Evolutionary conservation across 257 asterid species (phyloP).

Genomic region (Solanum lignicaule): DNA sequence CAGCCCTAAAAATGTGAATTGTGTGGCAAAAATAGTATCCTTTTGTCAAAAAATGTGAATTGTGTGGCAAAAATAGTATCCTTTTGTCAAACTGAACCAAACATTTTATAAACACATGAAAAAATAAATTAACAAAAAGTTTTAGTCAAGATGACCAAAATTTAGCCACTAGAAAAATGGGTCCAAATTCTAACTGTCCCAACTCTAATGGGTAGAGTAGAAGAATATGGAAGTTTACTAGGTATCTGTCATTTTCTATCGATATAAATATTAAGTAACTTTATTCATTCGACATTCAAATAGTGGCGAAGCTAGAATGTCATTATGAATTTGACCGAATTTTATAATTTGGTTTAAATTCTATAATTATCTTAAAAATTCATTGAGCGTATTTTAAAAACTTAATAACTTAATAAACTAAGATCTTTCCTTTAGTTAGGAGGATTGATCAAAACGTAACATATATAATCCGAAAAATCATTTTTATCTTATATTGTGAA

Average conservation of each 20-base stretch:
- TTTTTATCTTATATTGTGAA: background rate
- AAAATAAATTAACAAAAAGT: background rate
- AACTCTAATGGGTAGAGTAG: background rate
- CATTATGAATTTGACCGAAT: background rate
- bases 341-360: too few relatives aligned
- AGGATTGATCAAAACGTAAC: background rate
- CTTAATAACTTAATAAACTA: background rate
- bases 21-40: background rate
- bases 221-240: background rate
- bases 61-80: background rate
- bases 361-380: too few relatives aligned
- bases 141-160: background rate
- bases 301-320: rapidly evolving
- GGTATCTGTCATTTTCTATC: background rate
- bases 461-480: background rate
- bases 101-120: background rate
- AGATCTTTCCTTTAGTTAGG: background rate
- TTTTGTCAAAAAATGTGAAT: background rate
- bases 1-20: background rate
- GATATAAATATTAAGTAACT: background rate
- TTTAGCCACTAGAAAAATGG: background rate
- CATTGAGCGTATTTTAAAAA: too few relatives aligned
- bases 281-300: rapidly evolving
- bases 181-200: background rate
- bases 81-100: background rate